phyloP scores from a whole-genome alignment of 495 filamentous ascomycete species.

The Paragyromitra xinjiangensis region DNA sequence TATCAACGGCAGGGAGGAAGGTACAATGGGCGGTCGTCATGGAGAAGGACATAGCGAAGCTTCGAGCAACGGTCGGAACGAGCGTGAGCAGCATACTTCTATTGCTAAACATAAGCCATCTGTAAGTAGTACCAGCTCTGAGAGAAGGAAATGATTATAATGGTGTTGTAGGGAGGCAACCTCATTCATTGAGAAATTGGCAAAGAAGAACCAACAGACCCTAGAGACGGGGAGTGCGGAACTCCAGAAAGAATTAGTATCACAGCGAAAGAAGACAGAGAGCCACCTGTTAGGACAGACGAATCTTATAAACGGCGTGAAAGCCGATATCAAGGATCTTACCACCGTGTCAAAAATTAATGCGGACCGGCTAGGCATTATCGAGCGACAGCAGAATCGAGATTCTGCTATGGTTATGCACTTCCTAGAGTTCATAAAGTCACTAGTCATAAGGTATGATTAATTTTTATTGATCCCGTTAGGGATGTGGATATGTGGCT shows the following conservation, averaged over 20 bases:
- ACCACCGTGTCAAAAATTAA: background rate
- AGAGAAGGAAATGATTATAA: background rate
- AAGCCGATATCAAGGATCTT: background rate
- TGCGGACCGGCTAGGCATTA: background rate
- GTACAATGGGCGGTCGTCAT: background rate
- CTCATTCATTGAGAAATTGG: background rate
- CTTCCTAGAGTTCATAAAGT: background rate
- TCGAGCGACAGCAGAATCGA: background rate
- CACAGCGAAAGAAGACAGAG: background rate
- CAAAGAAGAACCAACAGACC: background rate
- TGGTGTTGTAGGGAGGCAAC: background rate
- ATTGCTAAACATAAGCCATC: background rate
- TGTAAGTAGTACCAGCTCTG: background rate
- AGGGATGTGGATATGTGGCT: background rate
- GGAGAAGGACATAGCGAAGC: conserved; percentile 10
- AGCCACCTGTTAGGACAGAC: background rate
- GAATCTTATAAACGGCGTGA: background rate
- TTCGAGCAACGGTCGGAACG: background rate
- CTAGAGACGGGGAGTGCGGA: background rate
- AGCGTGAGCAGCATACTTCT: background rate
- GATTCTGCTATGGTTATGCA: background rate
- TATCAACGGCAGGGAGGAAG: background rate
- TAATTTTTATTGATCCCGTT: background rate
- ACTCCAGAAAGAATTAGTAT: background rate
- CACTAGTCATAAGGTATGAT: background rate